Conservation (phyloP, 1,284 basidiomycete species). For the Bondarzewia mesenterica region DNA sequence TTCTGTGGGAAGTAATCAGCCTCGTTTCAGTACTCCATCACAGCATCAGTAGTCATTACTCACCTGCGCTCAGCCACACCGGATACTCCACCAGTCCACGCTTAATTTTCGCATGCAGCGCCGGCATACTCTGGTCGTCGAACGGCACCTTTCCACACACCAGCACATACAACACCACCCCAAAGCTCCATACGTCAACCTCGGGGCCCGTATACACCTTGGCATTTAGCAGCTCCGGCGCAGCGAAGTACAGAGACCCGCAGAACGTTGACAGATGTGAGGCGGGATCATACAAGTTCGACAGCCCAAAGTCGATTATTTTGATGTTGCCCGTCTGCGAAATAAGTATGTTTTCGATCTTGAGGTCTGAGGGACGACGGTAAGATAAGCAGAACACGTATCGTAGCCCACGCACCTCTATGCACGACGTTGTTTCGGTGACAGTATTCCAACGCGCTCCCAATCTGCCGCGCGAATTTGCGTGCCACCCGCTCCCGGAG, state of each 20-base stretch:
- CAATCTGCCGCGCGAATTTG: constrained; percentile 97
- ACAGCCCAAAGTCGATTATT: constrained; percentile 98
- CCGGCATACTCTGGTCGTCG: constrained; percentile 99
- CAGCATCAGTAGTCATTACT: too few species aligned
- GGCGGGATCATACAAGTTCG: constrained; percentile 89
- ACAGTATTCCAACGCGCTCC: constrained; percentile 92
- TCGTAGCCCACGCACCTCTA: constrained; percentile 61
- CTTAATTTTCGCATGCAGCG: constrained; percentile 98
- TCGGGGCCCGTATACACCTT: constrained; percentile 96
- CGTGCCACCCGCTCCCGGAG: constrained; percentile 91
- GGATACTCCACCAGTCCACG: constrained; percentile 96
- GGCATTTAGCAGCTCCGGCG: constrained; percentile 93
- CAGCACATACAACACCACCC: constrained; percentile 94
- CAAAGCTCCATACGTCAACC: constrained; percentile 98
- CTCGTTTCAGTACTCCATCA: too few species aligned
- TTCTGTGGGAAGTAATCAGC: too few species aligned
- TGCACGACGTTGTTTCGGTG: constrained; percentile 98
- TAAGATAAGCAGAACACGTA: constrained; percentile 11
- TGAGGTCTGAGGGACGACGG: constrained; percentile 56
- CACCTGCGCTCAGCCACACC: constrained; percentile 90
- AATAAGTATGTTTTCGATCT: constrained; percentile 99
- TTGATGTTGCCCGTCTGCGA: constrained; percentile 99
- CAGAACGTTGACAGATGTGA: constrained; percentile 91
- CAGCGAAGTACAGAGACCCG: constrained; percentile 96
- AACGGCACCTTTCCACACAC: constrained; percentile 99